Conservation (phyloP, 164 flowering plant species). For the Nymphaea colorata region DNA sequence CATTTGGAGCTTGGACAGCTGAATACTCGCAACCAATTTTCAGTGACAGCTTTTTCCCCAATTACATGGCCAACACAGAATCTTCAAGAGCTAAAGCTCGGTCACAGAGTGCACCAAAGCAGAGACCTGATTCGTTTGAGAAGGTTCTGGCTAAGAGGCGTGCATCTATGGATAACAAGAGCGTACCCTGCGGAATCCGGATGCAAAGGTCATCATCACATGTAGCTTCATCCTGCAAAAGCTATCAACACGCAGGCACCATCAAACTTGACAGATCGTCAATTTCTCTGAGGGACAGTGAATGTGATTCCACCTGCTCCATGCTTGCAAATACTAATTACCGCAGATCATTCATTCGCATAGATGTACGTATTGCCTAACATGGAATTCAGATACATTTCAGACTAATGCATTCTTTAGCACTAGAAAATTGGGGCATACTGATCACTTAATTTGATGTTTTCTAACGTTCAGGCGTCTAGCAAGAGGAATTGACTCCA, state of each 20-base stretch:
- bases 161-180: slow-evolving; percentile 65
- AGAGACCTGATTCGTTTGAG: slow-evolving; percentile 56
- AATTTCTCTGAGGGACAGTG: slow-evolving; percentile 64
- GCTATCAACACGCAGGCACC: slow-evolving; percentile 67
- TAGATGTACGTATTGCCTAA: slow-evolving; percentile 35
- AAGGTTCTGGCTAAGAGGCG: slow-evolving; percentile 46
- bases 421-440: no score
- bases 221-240: slow-evolving; percentile 45
- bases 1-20: slow-evolving; percentile 37
- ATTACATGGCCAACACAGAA: slow-evolving; percentile 91
- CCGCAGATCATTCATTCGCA: slow-evolving; percentile 64
- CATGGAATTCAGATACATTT: not conserved
- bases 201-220: slow-evolving; percentile 94
- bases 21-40: slow-evolving; percentile 57
- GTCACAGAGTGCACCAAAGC: slow-evolving; percentile 94
- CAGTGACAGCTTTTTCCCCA: slow-evolving; percentile 64
- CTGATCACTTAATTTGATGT: not conserved
- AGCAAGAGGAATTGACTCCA: not conserved
- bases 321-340: slow-evolving; percentile 52
- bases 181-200: slow-evolving; percentile 51
- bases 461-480: not conserved
- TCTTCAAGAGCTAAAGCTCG: slow-evolving; percentile 86
- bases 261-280: slow-evolving; percentile 71
- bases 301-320: slow-evolving; percentile 79
- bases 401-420: not conserved